Percentiles rank a stretch among this genome's conserved stretches.
These are phyloP conservation scores for Apiotrichum montevideense DNA, from an alignment of 1,284 basidiomycete species.

Conservation along the genomic window DNA sequence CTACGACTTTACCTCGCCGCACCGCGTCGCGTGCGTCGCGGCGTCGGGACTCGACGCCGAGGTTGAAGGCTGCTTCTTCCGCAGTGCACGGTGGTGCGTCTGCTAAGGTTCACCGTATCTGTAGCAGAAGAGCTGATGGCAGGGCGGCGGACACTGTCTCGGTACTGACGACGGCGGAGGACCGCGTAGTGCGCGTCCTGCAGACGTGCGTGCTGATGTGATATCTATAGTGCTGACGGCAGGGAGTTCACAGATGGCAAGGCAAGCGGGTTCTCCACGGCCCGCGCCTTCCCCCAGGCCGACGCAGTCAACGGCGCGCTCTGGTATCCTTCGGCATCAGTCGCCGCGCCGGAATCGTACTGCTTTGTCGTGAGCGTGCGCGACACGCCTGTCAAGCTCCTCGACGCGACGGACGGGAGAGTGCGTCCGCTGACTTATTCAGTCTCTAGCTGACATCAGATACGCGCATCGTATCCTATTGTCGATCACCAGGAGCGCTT, in stretches of 20 bases:
- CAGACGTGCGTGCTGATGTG: conserved; percentile 22
- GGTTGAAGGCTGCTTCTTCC: conserved; percentile 27
- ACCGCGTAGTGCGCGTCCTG: conserved; percentile 32
- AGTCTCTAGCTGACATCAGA: conserved; percentile 48
- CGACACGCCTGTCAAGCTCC: conserved; percentile 71
- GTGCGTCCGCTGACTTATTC: conserved; percentile 48
- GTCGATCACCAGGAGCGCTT: conserved; percentile 84
- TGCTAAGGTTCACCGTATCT: no score
- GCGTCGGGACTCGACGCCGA: no score
- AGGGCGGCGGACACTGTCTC: conserved; percentile 41
- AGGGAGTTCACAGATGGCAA: not conserved
- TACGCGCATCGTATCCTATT: conserved; percentile 83
- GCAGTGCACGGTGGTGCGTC: conserved; percentile 35
- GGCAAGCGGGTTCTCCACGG: not conserved
- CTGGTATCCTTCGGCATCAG: conserved; percentile 74
- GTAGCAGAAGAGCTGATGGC: not conserved
- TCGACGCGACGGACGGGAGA: conserved; percentile 69
- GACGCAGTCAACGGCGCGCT: conserved; percentile 64
- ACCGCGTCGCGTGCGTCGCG: not conserved
- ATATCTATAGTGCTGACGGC: not conserved
- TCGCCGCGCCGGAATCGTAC: conserved; percentile 56
- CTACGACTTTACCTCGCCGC: conserved; percentile 17
- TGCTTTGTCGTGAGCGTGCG: conserved; percentile 75
- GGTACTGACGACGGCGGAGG: conserved; percentile 39
- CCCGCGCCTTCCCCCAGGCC: conserved; percentile 51